A percentile compares a stretch with the other conserved stretches of the same genome.
Conservation (phyloP, 345 rosid genomes). For the Camelina laxa region DNA sequence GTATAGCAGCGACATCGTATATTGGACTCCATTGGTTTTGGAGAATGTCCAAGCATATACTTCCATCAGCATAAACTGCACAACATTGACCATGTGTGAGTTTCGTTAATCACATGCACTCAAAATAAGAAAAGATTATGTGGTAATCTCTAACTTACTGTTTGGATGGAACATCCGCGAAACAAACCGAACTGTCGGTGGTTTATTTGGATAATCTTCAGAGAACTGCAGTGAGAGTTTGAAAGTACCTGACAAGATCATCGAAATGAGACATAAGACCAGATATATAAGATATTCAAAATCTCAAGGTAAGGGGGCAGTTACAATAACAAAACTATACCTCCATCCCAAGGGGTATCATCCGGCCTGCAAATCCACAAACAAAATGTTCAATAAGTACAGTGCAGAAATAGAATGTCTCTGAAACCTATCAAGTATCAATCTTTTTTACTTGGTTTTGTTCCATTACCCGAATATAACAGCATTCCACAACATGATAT, state of each 20-base stretch:
- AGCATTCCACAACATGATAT: slow-evolving; percentile 75
- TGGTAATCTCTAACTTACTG: slow-evolving; percentile 52
- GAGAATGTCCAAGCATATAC: slow-evolving; percentile 84
- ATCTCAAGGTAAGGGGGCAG: not conserved
- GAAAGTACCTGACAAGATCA: slow-evolving; percentile 63
- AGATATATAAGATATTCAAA: not conserved
- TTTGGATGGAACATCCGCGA: slow-evolving; percentile 89
- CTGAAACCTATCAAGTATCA: not conserved
- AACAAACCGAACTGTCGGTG: slow-evolving; percentile 82
- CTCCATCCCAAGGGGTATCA: slow-evolving; percentile 85
- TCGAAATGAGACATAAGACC: slow-evolving; percentile 12
- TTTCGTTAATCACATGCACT: slow-evolving; percentile 6
- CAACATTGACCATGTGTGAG: not conserved
- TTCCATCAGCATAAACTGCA: slow-evolving; percentile 85
- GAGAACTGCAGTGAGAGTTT: slow-evolving; percentile 74
- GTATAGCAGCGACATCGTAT: slow-evolving; percentile 84
- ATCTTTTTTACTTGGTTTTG: not conserved
- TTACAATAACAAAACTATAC: slow-evolving; percentile 34
- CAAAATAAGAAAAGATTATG: not conserved
- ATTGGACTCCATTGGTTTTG: slow-evolving; percentile 92
- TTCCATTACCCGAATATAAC: slow-evolving; percentile 67
- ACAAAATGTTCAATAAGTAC: slow-evolving; percentile 19
- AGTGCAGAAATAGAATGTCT: not conserved
- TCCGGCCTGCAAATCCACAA: slow-evolving; percentile 57
- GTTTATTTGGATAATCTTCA: slow-evolving; percentile 84